Evolutionary conservation across 2,329 filamentous ascomycete species (phyloP), one percentile per base, ranked within the genome.

Genomic region (Fusarium sp.): DNA sequence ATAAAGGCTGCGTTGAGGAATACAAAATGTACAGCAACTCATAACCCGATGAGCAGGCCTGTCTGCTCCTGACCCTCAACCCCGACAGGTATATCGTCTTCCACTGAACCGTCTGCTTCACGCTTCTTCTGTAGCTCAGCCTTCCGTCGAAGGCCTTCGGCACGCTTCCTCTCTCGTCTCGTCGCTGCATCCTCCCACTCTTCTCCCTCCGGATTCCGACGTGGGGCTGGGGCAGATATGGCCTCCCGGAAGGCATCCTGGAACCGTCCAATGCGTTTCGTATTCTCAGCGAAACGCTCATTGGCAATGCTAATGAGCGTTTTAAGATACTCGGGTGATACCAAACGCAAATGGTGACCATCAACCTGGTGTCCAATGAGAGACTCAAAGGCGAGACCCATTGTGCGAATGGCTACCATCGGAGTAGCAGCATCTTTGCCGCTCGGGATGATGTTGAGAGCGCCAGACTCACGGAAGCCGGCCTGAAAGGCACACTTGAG

Each of bases 381-480:
- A 1, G 93, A 94, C 83, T 97, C 94, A 71, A 98, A 90, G 1
- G 91, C 89, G 2, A 98, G 87, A 0, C 95, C 95, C 82, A 94
- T 93, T 6, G 94, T 95, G 20, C 96, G 91, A 35, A 98, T 90
- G 4, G 93, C 96, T 4, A 98, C 94, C 82, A 98, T 93, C 2
- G 95, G 95, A 20, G 81, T 88, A 6, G 82, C 72, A 0, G 82
- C 81, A 20, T 83, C 82, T 14, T 81, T 81, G 3, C 77, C 64
- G 2, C 80, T 75, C 24, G 83, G 77, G 1, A 83, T 82, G 56
- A 94, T 81, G 78, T 92, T 94, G 67, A 97, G 88, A 59, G 96
- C 92, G 20, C 96, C 96, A 68, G 93, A 97, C 84, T 98, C 96
- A 16, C 96, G 92, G 81, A 98, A 98, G 0, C 96, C 96, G 5